Conservation (phyloP, 352 stramenopile species). For the Globisporangium irregulare region DNA sequence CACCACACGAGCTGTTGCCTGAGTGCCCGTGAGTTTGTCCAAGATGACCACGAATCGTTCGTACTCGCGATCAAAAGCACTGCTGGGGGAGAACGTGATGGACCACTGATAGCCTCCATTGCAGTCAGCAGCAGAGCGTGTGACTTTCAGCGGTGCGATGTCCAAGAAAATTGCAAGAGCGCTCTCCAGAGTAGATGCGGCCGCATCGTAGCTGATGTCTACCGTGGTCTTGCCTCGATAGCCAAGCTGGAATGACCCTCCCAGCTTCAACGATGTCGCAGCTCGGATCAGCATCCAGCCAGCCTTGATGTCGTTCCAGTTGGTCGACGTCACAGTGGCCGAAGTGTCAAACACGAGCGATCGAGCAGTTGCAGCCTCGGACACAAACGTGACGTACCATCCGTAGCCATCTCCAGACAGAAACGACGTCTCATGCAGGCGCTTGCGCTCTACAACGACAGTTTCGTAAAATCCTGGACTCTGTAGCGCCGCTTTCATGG, state of each 20-base stretch:
- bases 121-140: not conserved
- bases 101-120: not conserved
- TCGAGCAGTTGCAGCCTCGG: not conserved
- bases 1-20: not conserved
- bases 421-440: not conserved
- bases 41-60: not conserved
- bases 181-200: not conserved
- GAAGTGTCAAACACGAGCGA: not conserved
- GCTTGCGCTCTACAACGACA: not conserved
- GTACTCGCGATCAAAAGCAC: not conserved
- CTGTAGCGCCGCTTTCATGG: not conserved
- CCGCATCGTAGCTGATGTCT: not conserved
- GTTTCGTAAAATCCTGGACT: not conserved
- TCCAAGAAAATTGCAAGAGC: not conserved
- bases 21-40: not conserved
- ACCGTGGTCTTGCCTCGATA: not conserved
- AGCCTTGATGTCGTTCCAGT: not conserved
- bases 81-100: not conserved
- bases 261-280: not conserved
- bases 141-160: not conserved
- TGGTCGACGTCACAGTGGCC: not conserved
- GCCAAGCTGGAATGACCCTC: not conserved
- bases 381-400: not conserved
- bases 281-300: not conserved
- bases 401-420: not conserved